These are phyloP conservation scores for Sphagnum contortum DNA, from an alignment of 225 moss, liverwort and hornwort species.

Conservation along the genomic window DNA sequence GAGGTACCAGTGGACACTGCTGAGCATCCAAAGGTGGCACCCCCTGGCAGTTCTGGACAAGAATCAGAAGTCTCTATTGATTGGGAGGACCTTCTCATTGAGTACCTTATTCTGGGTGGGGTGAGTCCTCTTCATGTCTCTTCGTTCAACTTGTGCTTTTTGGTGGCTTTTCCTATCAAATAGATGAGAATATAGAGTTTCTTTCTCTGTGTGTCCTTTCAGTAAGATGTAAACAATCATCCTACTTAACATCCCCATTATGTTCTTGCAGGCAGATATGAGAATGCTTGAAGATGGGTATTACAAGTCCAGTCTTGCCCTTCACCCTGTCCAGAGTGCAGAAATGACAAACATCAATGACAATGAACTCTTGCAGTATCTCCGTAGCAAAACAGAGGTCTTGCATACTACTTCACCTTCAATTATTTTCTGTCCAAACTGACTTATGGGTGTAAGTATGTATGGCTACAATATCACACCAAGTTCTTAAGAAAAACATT, in stretches of 20 bases:
- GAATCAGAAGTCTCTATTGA: conserved; percentile 35
- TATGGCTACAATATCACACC: too few species aligned
- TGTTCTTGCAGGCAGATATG: conserved; percentile 20
- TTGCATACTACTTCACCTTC: too few species aligned
- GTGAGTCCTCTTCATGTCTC: conserved; percentile 18
- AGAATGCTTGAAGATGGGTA: conserved; percentile 52
- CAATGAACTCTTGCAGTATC: conserved; percentile 41
- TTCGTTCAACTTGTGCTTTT: not conserved
- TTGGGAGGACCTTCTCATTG: conserved; percentile 79
- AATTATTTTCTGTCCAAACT: too few species aligned
- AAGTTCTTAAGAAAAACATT: too few species aligned
- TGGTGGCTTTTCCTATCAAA: not conserved
- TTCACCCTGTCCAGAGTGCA: conserved; percentile 21
- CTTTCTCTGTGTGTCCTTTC: too few species aligned
- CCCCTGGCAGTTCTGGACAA: not conserved
- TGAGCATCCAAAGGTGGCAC: too few species aligned
- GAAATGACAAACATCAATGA: conserved; percentile 35
- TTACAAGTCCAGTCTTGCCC: conserved; percentile 44
- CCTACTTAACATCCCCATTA: not conserved
- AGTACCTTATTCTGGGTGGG: conserved; percentile 69
- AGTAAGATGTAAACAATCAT: not conserved
- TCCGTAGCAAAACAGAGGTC: conserved; percentile 51
- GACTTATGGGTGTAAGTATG: too few species aligned
- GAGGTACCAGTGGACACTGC: too few species aligned
- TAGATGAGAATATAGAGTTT: not conserved